phyloP scores from a whole-genome alignment of 495 filamentous ascomycete genomes.

The Hamigera avellanea region DNA sequence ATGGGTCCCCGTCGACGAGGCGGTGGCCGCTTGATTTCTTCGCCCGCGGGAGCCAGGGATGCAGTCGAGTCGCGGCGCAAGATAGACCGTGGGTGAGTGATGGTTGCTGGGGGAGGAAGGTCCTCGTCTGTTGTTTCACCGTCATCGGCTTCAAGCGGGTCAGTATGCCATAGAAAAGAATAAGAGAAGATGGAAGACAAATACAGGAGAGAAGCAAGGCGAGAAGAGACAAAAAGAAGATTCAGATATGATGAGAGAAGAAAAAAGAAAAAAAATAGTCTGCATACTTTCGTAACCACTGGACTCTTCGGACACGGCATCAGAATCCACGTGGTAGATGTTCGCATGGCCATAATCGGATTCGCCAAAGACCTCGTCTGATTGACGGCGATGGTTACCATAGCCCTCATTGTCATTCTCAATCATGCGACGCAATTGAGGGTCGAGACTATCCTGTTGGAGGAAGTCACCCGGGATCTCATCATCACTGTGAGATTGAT shows the following conservation, averaged over 20 bases:
- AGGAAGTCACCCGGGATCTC: constrained; percentile 64
- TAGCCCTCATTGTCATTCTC: constrained; percentile 45
- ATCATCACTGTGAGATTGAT: constrained; percentile 37
- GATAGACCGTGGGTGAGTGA: constrained; percentile 43
- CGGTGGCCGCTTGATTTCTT: constrained; percentile 40
- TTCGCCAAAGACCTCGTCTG: constrained; percentile 33
- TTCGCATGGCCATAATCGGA: constrained; percentile 34
- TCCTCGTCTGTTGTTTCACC: constrained; percentile 84
- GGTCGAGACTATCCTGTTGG: constrained; percentile 58
- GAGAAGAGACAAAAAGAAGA: no score
- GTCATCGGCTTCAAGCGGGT: constrained; percentile 53
- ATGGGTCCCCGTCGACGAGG: constrained; percentile 43
- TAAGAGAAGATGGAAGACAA: no score
- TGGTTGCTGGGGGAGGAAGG: constrained; percentile 43
- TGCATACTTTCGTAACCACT: constrained; percentile 71
- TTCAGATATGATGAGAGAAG: no score
- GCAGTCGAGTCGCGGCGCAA: constrained; percentile 41
- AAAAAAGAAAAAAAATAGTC: constrained; percentile 3
- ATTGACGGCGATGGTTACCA: constrained; percentile 31
- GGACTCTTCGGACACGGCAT: constrained; percentile 43
- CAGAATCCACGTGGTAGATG: constrained; percentile 40
- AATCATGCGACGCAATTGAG: constrained; percentile 55
- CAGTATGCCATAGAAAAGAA: constrained; percentile 47
- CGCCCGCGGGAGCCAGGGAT: constrained; percentile 29
- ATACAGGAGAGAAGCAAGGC: no score